Base-by-base conservation (phyloP, 441 rosid genomes). In the Manihot esculenta region DNA sequence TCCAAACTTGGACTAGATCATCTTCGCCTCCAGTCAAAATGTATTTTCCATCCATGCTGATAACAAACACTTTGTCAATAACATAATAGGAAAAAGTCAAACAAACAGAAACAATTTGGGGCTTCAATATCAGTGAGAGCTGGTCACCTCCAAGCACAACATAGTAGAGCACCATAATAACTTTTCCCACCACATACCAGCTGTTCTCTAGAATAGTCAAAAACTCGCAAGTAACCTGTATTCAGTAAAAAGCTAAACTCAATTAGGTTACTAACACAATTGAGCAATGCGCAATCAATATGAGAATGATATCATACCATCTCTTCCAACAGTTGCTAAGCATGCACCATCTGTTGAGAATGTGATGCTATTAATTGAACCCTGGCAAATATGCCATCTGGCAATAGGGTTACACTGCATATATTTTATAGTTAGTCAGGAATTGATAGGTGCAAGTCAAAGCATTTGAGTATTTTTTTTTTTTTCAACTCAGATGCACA, bases 1-100 rank as follows among this genome's bases (percentile, higher is more conserved):
- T 93, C 99, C 99, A 93, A 41, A 96, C 96, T 81, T 93, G 98
- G 81, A 96, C 98, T 80, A 96, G 77, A 80, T 96, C 99, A 75
- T 93, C 99, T 85, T 96, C 99, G 61, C 99, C 99, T 68, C 99
- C 99, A 42, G 98, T 88, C 81, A 96, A 84, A 76, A 96, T 81
- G 82, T 96, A 96, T 78, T 96, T 96, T 56, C 96, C 98, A 79
- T 96, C 99, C 86, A 79, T 79, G 78, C 99, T 96, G 94, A 81
- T 77, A 66, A 74, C 42, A 33, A 50, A 71, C 49, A 75, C 18
- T 49, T 63, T 26, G 59, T 60, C 59, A 70, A 48, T 20, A 7
- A 48, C 17, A 45, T 42, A 30, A 48, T n/a, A 45, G 35, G 2
- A 70, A 56, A 44, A 33, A 51, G 18, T 27, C 55, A 27, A 63